Conservation (phyloP, 768 basidiomycete species). For the Termitomyces sp. region DNA sequence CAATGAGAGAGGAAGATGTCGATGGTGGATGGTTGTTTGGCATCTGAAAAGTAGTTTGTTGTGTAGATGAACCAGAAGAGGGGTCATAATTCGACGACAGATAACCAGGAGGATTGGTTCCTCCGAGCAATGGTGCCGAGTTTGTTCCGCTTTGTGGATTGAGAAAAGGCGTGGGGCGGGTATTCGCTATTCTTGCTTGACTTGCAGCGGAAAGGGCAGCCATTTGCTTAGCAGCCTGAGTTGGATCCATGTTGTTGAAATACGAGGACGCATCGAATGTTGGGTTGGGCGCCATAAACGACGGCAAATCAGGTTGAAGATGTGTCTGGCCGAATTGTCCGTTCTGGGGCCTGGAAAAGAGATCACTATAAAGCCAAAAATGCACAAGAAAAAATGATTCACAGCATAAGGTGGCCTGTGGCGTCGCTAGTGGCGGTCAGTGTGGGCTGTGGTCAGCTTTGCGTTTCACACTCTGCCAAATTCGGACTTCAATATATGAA, state of each 20-base stretch:
- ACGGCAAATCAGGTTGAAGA: constrained; percentile 29
- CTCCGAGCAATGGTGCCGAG: constrained; percentile 68
- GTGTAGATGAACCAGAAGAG: constrained; percentile 32
- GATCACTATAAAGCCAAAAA: constrained; percentile 14
- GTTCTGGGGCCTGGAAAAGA: constrained; percentile 29
- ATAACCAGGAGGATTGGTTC: constrained; percentile 47
- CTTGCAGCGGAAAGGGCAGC: constrained; percentile 68
- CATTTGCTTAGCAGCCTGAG: constrained; percentile 77
- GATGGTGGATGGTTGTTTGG: constrained; percentile 41
- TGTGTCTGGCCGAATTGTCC: constrained; percentile 31
- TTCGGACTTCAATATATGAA: constrained; percentile 6
- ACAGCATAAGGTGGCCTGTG: constrained; percentile 30
- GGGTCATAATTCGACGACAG: constrained; percentile 45
- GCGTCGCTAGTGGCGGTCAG: constrained; percentile 12
- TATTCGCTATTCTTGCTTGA: constrained; percentile 58
- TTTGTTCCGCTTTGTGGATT: constrained; percentile 53
- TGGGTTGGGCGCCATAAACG: constrained; percentile 30
- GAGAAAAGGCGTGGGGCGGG: constrained; percentile 33
- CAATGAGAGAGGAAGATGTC: constrained; percentile 42
- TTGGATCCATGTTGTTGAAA: constrained; percentile 60
- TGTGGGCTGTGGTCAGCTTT: constrained; percentile 7
- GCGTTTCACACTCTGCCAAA: constrained; percentile 15
- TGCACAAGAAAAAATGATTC: constrained; percentile 20
- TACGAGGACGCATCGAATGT: constrained; percentile 36
- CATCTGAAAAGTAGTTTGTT: constrained; percentile 46